Evolutionary conservation across 805 yeast genomes (phyloP).

Genomic region (Babjeviella inositovora): DNA sequence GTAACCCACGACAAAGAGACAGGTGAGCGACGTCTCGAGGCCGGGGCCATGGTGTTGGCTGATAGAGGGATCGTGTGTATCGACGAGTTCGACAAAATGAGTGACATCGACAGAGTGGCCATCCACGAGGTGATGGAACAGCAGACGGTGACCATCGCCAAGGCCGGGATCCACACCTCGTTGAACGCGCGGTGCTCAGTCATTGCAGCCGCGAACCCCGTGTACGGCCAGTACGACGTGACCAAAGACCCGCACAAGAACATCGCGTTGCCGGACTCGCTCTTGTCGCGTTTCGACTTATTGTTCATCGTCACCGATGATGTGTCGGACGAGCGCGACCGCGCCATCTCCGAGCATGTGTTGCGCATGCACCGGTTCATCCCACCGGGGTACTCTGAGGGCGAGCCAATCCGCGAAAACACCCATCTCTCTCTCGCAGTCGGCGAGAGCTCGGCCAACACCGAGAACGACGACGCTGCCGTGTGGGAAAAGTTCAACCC

Average conservation of each 20-base stretch:
- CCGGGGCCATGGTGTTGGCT: constrained; percentile 98
- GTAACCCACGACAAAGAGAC: constrained; percentile 94
- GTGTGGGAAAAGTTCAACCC: constrained; percentile 81
- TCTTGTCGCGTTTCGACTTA: constrained; percentile 91
- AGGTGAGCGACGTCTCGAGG: constrained; percentile 91
- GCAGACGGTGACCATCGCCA: constrained; percentile 94
- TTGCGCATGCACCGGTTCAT: constrained; percentile 82
- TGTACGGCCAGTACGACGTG: constrained; percentile 90
- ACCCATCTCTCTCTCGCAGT: constrained; percentile 61
- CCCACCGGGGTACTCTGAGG: constrained; percentile 80
- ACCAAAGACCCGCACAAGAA: constrained; percentile 94
- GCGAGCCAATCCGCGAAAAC: constrained; percentile 82
- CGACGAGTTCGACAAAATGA: constrained; percentile 98
- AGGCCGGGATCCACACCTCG: constrained; percentile 96
- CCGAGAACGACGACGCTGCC: constrained; percentile 25
- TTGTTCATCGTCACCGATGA: constrained; percentile 94
- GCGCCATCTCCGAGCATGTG: constrained; percentile 87
- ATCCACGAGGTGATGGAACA: constrained; percentile 99
- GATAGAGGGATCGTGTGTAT: constrained; percentile 96
- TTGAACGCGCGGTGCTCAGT: constrained; percentile 94
- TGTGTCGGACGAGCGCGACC: constrained; percentile 68
- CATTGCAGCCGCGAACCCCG: constrained; percentile 96
- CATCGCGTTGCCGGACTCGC: constrained; percentile 92
- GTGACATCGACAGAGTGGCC: constrained; percentile 91
- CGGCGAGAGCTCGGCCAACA: constrained; percentile 40